Evolutionary conservation across 148 eudicot genomes (phyloP).

Genomic region (Gaultheria prostrata): DNA sequence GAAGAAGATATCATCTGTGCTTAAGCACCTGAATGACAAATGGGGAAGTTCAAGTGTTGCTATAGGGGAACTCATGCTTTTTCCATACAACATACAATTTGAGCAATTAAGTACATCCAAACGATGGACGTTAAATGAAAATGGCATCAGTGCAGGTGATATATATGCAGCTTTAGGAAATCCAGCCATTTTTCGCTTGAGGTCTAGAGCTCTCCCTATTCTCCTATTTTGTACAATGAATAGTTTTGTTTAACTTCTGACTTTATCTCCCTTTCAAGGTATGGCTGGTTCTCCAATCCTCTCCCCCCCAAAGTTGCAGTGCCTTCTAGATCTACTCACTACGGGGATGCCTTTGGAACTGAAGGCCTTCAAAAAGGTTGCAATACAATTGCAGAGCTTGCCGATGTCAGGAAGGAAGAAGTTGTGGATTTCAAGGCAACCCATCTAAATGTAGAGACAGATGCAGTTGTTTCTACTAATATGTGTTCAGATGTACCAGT

Average conservation of each 20-base stretch:
- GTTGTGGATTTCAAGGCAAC: constrained; percentile 27
- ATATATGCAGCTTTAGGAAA: constrained; percentile 57
- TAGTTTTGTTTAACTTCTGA: constrained; percentile 25
- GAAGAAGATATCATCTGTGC: constrained; percentile 84
- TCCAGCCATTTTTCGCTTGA: constrained; percentile 71
- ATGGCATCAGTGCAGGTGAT: constrained; percentile 49
- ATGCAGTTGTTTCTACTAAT: constrained; percentile 23
- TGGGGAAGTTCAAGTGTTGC: constrained; percentile 72
- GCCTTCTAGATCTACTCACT: constrained; percentile 24
- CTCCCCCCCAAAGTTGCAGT: constrained; percentile 23
- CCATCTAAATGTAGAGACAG: constrained; percentile 22
- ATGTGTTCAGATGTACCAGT: constrained; percentile 23
- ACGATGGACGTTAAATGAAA: constrained; percentile 67
- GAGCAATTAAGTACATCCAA: constrained; percentile 31
- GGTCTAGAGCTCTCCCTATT: constrained; percentile 37
- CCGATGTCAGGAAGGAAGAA: constrained; percentile 19
- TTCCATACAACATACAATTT: constrained; percentile 43
- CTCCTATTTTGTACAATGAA: not conserved
- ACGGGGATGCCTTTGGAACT: constrained; percentile 22
- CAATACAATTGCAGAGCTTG: constrained; percentile 16
- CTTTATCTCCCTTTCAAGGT: constrained; percentile 47
- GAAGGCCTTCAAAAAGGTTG: constrained; percentile 22
- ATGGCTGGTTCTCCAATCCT: constrained; percentile 65
- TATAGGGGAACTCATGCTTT: constrained; percentile 63
- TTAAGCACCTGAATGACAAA: constrained; percentile 68